phyloP scores from a whole-genome alignment of 2,329 filamentous ascomycete species.

The Didymella exigua region DNA sequence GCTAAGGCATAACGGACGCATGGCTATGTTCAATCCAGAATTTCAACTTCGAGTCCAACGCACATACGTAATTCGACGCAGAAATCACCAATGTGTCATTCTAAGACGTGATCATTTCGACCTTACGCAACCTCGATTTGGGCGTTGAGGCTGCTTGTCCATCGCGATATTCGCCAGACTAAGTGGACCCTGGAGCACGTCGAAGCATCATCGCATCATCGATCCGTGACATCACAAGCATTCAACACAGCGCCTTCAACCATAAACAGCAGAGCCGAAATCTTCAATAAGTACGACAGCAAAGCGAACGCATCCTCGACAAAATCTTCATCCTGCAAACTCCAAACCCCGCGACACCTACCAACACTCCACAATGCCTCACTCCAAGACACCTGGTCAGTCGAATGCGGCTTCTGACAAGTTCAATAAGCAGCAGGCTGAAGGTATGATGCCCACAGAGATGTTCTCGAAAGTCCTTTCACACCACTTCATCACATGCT shows the following conservation, averaged over 20 bases:
- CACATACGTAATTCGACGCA: background rate
- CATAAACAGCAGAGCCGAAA: conserved; percentile 9
- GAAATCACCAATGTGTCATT: background rate
- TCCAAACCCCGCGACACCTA: background rate
- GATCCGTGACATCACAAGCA: conserved; percentile 8
- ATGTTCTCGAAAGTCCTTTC: too few species aligned
- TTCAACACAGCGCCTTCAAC: background rate
- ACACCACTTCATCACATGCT: background rate
- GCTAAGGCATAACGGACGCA: background rate
- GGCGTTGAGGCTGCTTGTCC: background rate
- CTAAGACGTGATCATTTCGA: background rate
- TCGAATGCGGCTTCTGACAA: conserved; percentile 27
- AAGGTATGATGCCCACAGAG: conserved; percentile 13
- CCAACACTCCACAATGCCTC: conserved; percentile 15
- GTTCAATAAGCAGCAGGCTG: conserved; percentile 25
- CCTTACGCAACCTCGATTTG: background rate
- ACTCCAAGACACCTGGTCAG: conserved; percentile 28
- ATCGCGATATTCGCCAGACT: conserved; percentile 5
- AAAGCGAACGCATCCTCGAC: background rate
- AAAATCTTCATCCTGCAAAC: background rate
- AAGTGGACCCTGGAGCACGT: conserved; percentile 9
- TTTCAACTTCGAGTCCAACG: background rate
- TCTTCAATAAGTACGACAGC: background rate
- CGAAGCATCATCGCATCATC: conserved; percentile 8
- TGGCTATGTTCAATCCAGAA: background rate